Conservation (phyloP, 805 yeast species). For the Metschnikowia hibisci region DNA sequence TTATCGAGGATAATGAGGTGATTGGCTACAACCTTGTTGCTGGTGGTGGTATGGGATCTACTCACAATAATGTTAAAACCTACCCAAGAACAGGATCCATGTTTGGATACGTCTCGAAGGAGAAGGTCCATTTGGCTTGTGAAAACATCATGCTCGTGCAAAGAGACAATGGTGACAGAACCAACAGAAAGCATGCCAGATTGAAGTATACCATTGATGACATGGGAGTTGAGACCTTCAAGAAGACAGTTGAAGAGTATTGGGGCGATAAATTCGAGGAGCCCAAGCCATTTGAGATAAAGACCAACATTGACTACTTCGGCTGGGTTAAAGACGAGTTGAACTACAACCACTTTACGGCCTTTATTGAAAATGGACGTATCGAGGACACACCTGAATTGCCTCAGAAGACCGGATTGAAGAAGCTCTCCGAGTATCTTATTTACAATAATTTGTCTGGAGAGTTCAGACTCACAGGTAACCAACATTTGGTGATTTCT, state of each 20-base stretch:
- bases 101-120: constrained; percentile 70
- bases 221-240: constrained; percentile 83
- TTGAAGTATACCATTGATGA: constrained; percentile 95
- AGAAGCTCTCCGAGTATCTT: constrained; percentile 70
- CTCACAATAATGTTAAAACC: constrained; percentile 94
- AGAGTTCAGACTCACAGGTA: constrained; percentile 91
- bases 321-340: constrained; percentile 91
- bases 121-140: constrained; percentile 71
- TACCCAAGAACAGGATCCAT: constrained; percentile 92
- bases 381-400: constrained; percentile 87
- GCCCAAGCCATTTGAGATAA: constrained; percentile 69
- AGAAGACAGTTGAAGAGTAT: constrained; percentile 73
- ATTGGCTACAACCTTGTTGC: constrained; percentile 83
- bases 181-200: constrained; percentile 95
- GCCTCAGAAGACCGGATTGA: constrained; percentile 86
- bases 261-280: constrained; percentile 74
- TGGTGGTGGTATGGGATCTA: constrained; percentile 99
- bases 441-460: constrained; percentile 55
- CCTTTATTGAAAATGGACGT: constrained; percentile 94
- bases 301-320: constrained; percentile 83
- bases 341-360: constrained; percentile 85
- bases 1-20: constrained; percentile 61
- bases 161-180: constrained; percentile 92
- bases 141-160: constrained; percentile 92
- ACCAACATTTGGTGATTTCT: constrained; percentile 83